Evolutionary conservation across 371 early-diverging fungal genomes (phyloP).

Genomic region (Mortierella sp.): DNA sequence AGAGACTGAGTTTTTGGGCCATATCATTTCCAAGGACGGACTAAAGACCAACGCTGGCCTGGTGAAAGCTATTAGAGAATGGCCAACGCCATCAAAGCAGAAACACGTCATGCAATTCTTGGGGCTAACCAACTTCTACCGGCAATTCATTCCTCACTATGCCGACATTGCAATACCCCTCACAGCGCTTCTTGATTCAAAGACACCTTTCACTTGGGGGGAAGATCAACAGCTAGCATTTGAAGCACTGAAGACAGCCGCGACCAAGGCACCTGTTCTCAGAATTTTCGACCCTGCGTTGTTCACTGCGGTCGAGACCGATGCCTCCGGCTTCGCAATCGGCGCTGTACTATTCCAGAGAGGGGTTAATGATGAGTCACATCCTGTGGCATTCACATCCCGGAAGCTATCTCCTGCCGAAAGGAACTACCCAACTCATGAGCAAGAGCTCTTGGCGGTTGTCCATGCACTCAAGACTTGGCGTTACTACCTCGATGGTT

Average conservation of each 20-base stretch:
- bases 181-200: conserved; percentile 47
- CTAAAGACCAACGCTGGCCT: neutral
- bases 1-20: conserved; percentile 16
- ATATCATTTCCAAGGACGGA: conserved; percentile 8
- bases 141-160: conserved; percentile 41
- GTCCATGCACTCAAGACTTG: conserved; percentile 12
- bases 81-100: neutral
- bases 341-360: conserved; percentile 53
- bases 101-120: conserved; percentile 58
- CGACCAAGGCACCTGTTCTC: conserved; percentile 6
- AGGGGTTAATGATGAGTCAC: conserved; percentile 2
- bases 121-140: conserved; percentile 58
- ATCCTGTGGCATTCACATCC: conserved; percentile 47
- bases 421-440: neutral
- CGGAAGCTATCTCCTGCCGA: conserved; percentile 22
- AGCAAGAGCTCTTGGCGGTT: neutral
- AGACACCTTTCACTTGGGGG: conserved; percentile 36
- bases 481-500: conserved; percentile 39
- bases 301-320: conserved; percentile 35
- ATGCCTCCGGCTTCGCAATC: conserved; percentile 37
- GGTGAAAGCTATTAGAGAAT: neutral
- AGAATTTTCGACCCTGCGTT: conserved; percentile 15
- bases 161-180: conserved; percentile 53
- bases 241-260: neutral
- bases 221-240: conserved; percentile 9